Evolutionary conservation across 768 basidiomycete species (phyloP).

Genomic region (Rickenella mellea): DNA sequence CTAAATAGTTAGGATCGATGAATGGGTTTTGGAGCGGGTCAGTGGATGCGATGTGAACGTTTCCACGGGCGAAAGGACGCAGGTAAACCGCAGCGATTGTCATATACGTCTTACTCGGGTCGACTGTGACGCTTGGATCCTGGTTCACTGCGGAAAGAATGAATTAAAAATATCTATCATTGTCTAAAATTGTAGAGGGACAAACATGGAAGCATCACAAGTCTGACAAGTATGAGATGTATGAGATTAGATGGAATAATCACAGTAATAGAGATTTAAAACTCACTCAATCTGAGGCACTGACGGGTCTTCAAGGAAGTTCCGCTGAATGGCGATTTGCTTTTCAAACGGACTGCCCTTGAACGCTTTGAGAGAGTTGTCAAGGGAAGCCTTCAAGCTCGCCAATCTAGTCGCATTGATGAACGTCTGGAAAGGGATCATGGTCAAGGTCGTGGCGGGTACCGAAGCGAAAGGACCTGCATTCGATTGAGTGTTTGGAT

Average conservation of each 20-base stretch:
- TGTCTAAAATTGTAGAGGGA: too few species aligned
- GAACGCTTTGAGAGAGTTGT: too few species aligned
- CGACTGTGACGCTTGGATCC: slow-evolving; percentile 12
- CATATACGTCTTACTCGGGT: slow-evolving; percentile 23
- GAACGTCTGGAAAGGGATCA: too few species aligned
- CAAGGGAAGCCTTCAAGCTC: too few species aligned
- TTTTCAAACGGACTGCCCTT: too few species aligned
- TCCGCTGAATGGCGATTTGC: slow-evolving; percentile 7
- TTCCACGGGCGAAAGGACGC: slow-evolving; percentile 39
- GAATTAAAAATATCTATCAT: not conserved
- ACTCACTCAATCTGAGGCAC: slow-evolving; percentile 13
- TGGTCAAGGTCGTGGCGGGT: too few species aligned
- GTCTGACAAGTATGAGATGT: too few species aligned
- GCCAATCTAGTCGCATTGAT: too few species aligned
- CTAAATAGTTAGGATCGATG: slow-evolving; percentile 31
- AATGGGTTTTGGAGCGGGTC: slow-evolving; percentile 29
- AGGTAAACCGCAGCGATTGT: slow-evolving; percentile 26
- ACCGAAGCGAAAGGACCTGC: too few species aligned
- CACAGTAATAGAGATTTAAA: slow-evolving; percentile 3
- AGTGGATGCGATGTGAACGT: slow-evolving; percentile 34
- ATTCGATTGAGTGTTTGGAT: too few species aligned
- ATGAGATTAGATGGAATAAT: too few species aligned
- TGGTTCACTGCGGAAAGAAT: slow-evolving; percentile 3
- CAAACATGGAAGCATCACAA: too few species aligned
- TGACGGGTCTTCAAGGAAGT: slow-evolving; percentile 6